These are phyloP conservation scores for Dictyostelium intermedium DNA, from an alignment of 78 protist species.

Conservation along the genomic window DNA sequence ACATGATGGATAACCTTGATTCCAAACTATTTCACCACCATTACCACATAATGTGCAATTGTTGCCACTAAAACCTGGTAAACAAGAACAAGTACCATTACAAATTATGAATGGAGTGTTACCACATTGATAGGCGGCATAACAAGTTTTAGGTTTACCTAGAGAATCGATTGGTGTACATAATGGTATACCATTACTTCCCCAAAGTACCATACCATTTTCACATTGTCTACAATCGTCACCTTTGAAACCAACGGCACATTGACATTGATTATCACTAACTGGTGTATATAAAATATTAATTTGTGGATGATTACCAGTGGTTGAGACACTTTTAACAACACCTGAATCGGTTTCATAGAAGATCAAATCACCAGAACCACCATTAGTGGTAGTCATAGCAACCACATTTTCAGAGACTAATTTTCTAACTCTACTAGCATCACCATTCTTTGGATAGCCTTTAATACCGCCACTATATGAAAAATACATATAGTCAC, in stretches of 20 bases:
- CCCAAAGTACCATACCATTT: background rate
- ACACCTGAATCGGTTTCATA: background rate
- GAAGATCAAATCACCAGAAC: background rate
- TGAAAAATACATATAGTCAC: background rate
- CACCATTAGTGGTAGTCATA: too few relatives aligned
- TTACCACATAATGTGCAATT: background rate
- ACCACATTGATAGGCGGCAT: background rate
- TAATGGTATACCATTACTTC: background rate
- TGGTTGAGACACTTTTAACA: background rate
- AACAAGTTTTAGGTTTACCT: background rate
- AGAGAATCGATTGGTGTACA: background rate
- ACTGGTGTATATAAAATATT: background rate
- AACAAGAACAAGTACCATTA: background rate
- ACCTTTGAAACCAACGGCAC: background rate
- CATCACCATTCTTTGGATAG: background rate
- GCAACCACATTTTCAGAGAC: background rate
- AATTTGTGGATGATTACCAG: background rate
- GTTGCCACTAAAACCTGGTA: background rate
- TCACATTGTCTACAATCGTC: background rate
- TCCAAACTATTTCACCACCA: background rate
- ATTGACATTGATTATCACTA: background rate
- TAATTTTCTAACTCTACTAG: background rate
- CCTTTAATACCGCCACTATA: background rate
- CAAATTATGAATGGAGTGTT: background rate
- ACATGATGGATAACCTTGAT: background rate